Evolutionary conservation across 2,329 filamentous ascomycete species (phyloP).

Genomic region (Monosporascus sp.): DNA sequence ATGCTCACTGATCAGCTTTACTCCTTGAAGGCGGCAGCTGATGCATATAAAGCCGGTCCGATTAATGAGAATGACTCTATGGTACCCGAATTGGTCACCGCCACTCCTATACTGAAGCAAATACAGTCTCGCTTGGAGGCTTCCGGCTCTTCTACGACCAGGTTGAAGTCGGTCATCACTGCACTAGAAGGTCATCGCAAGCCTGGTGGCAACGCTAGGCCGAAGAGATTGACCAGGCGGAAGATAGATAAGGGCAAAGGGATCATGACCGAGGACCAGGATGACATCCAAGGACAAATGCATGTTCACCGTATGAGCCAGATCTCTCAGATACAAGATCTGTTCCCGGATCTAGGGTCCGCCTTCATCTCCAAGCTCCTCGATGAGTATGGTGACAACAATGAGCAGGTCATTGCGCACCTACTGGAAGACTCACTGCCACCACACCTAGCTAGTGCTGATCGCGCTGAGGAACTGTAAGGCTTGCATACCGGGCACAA

Average conservation of each 20-base stretch:
- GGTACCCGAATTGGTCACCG: slow-evolving; percentile 76
- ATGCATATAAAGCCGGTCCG: slow-evolving; percentile 53
- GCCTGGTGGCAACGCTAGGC: slow-evolving; percentile 44
- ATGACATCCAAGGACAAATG: slow-evolving; percentile 42
- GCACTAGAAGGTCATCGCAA: slow-evolving; percentile 57
- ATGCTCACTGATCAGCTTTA: slow-evolving; percentile 80
- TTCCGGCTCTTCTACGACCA: slow-evolving; percentile 43
- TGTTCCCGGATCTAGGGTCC: slow-evolving; percentile 83
- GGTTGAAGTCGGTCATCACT: slow-evolving; percentile 55
- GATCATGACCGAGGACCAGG: slow-evolving; percentile 29
- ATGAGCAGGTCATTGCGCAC: slow-evolving; percentile 75
- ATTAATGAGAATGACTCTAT: slow-evolving; percentile 62
- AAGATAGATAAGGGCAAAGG: slow-evolving; percentile 65
- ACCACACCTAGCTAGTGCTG: slow-evolving; percentile 55
- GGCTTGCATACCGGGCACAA: slow-evolving; percentile 15
- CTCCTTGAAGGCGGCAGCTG: slow-evolving; percentile 66
- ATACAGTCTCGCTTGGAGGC: slow-evolving; percentile 50
- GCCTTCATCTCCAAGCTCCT: slow-evolving; percentile 76
- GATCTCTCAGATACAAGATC: slow-evolving; percentile 84
- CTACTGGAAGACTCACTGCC: slow-evolving; percentile 75
- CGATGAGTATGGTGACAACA: slow-evolving; percentile 71
- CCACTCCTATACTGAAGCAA: slow-evolving; percentile 67
- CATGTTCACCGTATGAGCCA: slow-evolving; percentile 80
- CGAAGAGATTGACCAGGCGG: slow-evolving; percentile 45
- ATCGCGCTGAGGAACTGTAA: slow-evolving; percentile 61